phyloP scores from a whole-genome alignment of 2,329 filamentous ascomycete genomes.

The Scopulariopsis brevicaulis region DNA sequence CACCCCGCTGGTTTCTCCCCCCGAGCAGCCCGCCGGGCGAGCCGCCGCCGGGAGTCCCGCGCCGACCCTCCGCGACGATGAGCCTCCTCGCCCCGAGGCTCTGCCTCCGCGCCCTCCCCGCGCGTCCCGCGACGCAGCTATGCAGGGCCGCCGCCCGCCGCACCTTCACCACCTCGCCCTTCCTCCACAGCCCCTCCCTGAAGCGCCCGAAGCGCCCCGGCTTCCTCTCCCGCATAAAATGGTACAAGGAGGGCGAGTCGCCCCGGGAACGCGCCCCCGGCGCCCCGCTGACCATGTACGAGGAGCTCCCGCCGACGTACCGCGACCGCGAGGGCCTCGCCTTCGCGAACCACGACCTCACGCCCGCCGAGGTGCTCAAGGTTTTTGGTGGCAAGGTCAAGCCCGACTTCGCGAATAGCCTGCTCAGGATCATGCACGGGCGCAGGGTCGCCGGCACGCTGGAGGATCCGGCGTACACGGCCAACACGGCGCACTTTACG shows the following conservation, averaged over 20 bases:
- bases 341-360: slow-evolving; percentile 39
- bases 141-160: slow-evolving; percentile 3
- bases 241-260: slow-evolving; percentile 1
- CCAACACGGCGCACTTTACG: slow-evolving; percentile 33
- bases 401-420: slow-evolving; percentile 32
- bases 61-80: slow-evolving; percentile 1
- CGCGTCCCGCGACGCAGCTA: background rate
- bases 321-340: slow-evolving; percentile 40
- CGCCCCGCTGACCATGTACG: slow-evolving; percentile 37
- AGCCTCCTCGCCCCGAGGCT: slow-evolving; percentile 7
- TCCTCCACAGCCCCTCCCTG: slow-evolving; percentile 1
- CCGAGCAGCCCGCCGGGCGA: background rate
- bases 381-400: slow-evolving; percentile 40
- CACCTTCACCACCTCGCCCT: slow-evolving; percentile 4
- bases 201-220: slow-evolving; percentile 3
- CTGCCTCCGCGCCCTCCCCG: background rate
- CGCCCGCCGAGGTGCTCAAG: slow-evolving; percentile 27
- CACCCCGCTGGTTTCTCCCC: background rate
- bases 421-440: slow-evolving; percentile 49
- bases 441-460: slow-evolving; percentile 53
- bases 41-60: background rate
- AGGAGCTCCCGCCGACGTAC: slow-evolving; percentile 46
- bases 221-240: slow-evolving; percentile 5
- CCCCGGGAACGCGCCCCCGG: slow-evolving; percentile 10
- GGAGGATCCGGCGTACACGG: slow-evolving; percentile 40